Base-by-base conservation (phyloP, 2,329 filamentous ascomycete genomes). In the Pyrenophora graminea region DNA sequence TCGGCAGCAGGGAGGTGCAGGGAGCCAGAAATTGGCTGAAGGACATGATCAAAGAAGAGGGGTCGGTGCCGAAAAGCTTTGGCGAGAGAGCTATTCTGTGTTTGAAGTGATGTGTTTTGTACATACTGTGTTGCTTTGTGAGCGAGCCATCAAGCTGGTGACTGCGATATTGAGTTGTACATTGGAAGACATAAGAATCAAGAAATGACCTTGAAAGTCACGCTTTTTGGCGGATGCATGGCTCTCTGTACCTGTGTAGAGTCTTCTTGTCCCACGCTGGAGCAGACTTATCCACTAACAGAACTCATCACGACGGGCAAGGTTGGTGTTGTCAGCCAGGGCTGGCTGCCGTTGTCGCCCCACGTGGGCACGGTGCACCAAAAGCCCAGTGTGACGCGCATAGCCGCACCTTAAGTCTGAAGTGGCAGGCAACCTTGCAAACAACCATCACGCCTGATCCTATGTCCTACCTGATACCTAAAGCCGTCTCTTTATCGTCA, bases 51-150 rank as follows among this genome's bases (percentile, higher is more conserved):
- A 74, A 79, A 39, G 81, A 84, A 55, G 90, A 96, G 70, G 89
- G 89, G 1, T 92, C 84, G 56, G 79, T 96, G 8, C 75, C 81
- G 13, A 72, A 76, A 44, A 75, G 83, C 10, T 97, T 97, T 77
- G 93, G 93, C 1, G 87, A 91, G 48, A 84, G 93, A 63, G 86
- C 91, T 3, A 70, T 93, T 49, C 83, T 95, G 75, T 96, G 92
- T 45, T 54, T 73, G 56, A 73, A 69, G 39, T 73, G 40, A 53
- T 9, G 7, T 25, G 23, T 7, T 25, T 25, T 25, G 23, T 9
- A 25, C 23, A 25, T 9, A 25, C 23, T 8, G 23, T 25, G 8
- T 7, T 25, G 23, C 8, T 25, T 25, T 9, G 4, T 9, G 23
- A 25, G 23, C 23, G 6, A 25, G 6, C 8, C 23, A 9, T 25